Percentiles rank a stretch among this genome's conserved stretches.
These are phyloP conservation scores for Acanthamoeba triangularis DNA, from an alignment of 208 protist genomes.

Conservation along the genomic window DNA sequence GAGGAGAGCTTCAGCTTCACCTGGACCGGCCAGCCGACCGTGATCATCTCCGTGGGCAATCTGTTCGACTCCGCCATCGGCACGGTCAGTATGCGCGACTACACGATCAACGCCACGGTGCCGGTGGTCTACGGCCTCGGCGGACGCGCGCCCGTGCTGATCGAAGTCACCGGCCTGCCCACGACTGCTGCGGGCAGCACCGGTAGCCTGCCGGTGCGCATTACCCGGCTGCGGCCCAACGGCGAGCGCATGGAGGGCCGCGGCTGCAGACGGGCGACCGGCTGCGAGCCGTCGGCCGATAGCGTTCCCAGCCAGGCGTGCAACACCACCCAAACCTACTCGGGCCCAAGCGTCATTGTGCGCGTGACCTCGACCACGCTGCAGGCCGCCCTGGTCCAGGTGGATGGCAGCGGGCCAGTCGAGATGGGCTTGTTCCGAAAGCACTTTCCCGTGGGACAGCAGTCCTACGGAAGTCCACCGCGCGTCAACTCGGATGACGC, in stretches of 20 bases:
- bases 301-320: not conserved
- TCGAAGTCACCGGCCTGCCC: not conserved
- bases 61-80: not conserved
- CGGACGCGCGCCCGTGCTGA: not conserved
- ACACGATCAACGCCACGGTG: not conserved
- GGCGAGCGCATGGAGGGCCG: not conserved
- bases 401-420: not conserved
- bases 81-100: not conserved
- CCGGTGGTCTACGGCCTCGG: not conserved
- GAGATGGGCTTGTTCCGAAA: not conserved
- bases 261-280: not conserved
- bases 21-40: not conserved
- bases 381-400: too few relatives aligned
- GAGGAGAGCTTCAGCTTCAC: not conserved
- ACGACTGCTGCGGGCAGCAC: not conserved
- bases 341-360: not conserved
- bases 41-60: not conserved
- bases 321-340: not conserved
- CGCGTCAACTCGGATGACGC: not conserved
- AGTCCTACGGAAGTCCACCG: not conserved
- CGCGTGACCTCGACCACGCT: too few relatives aligned
- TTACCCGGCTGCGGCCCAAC: not conserved
- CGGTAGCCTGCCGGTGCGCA: not conserved
- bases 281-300: not conserved
- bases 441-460: not conserved